phyloP scores from a whole-genome alignment of 306 rosid species.

The Sesbania bispinosa region DNA sequence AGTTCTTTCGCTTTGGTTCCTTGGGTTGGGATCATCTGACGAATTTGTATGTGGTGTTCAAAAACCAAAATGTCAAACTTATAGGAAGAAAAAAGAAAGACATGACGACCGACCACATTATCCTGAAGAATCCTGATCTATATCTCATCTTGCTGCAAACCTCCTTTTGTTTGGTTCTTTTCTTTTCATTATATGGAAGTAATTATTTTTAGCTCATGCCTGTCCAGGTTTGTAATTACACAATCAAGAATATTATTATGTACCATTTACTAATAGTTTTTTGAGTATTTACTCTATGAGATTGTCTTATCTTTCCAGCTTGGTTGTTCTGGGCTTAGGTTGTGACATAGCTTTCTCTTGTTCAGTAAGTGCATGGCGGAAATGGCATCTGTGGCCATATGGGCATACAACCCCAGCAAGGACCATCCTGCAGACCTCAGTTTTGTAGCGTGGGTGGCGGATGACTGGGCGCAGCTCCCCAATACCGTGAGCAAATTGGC shows the following conservation, averaged over 20 bases:
- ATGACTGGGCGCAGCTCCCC: slow-evolving; percentile 87
- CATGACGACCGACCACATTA: slow-evolving; percentile 11
- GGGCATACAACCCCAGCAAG: slow-evolving; percentile 70
- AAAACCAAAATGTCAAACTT: slow-evolving; percentile 28
- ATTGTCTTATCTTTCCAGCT: slow-evolving; percentile 37
- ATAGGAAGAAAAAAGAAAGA: slow-evolving; percentile 1
- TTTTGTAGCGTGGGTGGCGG: slow-evolving; percentile 97
- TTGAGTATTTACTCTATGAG: slow-evolving; percentile 19
- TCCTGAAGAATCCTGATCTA: slow-evolving; percentile 26
- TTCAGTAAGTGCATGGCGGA: slow-evolving; percentile 88
- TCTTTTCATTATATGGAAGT: slow-evolving; percentile 16
- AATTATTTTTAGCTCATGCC: slow-evolving; percentile 25
- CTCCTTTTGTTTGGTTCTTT: background rate
- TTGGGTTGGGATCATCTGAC: slow-evolving; percentile 16
- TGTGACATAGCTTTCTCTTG: slow-evolving; percentile 52
- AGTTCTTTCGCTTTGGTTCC: slow-evolving; percentile 15
- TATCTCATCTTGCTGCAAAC: slow-evolving; percentile 21
- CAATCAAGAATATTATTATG: slow-evolving; percentile 39
- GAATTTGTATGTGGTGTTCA: slow-evolving; percentile 21
- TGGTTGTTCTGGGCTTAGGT: slow-evolving; percentile 36
- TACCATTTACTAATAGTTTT: slow-evolving; percentile 19
- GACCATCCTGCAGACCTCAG: slow-evolving; percentile 90
- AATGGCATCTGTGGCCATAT: slow-evolving; percentile 93
- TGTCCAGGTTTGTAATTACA: slow-evolving; percentile 39
- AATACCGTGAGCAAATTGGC: slow-evolving; percentile 89